Conservation (phyloP, 306 rosid species). For the Carpinus viminea region DNA sequence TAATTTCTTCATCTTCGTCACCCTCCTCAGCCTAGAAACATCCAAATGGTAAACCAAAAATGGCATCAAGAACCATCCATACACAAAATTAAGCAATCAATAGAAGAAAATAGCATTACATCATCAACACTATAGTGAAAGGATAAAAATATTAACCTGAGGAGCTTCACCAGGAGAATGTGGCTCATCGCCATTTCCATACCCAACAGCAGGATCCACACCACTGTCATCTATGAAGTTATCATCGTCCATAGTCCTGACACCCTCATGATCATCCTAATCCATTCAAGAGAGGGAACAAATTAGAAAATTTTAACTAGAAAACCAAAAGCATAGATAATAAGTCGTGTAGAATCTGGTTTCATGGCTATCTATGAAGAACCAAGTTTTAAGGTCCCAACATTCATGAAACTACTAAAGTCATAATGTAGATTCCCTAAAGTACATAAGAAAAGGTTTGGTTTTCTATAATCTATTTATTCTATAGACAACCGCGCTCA, state of each 20-base stretch:
- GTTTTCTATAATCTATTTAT: no score
- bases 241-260: conserved; percentile 78
- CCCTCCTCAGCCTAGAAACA: conserved; percentile 84
- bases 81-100: not conserved
- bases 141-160: conserved; percentile 51
- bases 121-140: not conserved
- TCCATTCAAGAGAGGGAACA: conserved; percentile 18
- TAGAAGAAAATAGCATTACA: not conserved
- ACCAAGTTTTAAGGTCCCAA: not conserved
- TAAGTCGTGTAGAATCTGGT: not conserved
- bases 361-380: not conserved
- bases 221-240: conserved; percentile 96
- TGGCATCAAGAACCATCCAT: conserved; percentile 6
- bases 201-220: conserved; percentile 66
- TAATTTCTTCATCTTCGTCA: conserved; percentile 79
- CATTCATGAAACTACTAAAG: not conserved
- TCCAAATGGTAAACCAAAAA: conserved; percentile 15
- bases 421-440: not conserved
- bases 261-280: conserved; percentile 87
- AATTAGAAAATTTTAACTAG: conserved; percentile 19
- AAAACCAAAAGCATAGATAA: conserved; percentile 23
- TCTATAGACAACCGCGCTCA: no score
- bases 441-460: no score
- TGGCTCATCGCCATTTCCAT: conserved; percentile 63
- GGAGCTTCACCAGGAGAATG: conserved; percentile 74